phyloP scores from a whole-genome alignment of 2,329 filamentous ascomycete species.

The Zymoseptoria pseudotritici region DNA sequence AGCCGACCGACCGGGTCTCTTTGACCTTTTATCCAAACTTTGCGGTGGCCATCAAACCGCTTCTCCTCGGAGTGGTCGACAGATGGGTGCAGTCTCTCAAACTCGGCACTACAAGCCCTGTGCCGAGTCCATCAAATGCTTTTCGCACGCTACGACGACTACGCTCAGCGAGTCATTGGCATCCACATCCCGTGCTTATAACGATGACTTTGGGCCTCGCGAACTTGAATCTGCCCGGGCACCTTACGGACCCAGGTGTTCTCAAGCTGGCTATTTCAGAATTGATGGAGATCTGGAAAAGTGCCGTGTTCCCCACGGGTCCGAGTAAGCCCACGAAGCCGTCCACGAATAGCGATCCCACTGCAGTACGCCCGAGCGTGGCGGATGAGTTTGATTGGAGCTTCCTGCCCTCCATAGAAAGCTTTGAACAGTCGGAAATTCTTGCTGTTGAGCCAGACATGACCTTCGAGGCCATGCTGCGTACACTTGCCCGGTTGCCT shows the following conservation, averaged over 20 bases:
- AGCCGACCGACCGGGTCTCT: neutral
- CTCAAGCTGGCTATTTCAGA: conserved; percentile 1
- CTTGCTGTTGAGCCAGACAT: neutral
- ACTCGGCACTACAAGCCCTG: neutral
- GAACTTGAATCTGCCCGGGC: neutral
- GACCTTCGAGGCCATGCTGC: conserved; percentile 12
- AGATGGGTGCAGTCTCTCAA: neutral
- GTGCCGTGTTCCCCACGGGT: neutral
- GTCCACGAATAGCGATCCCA: neutral
- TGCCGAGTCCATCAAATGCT: neutral
- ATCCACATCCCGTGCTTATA: neutral
- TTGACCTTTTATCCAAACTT: neutral
- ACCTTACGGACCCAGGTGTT: neutral
- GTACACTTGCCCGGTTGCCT: conserved; percentile 6
- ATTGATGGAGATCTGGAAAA: conserved; percentile 14
- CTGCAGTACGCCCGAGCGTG: neutral
- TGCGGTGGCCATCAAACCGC: neutral
- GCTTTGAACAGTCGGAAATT: conserved; percentile 4
- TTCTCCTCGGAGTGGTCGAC: neutral
- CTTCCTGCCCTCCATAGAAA: conserved; percentile 12
- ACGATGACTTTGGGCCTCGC: neutral
- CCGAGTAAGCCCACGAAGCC: too few species aligned
- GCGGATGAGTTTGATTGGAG: conserved; percentile 8
- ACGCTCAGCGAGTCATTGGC: neutral
- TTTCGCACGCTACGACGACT: neutral